These are phyloP conservation scores for Jamesozyma jinghongensis DNA, from an alignment of 805 yeast genomes.

Conservation along the genomic window DNA sequence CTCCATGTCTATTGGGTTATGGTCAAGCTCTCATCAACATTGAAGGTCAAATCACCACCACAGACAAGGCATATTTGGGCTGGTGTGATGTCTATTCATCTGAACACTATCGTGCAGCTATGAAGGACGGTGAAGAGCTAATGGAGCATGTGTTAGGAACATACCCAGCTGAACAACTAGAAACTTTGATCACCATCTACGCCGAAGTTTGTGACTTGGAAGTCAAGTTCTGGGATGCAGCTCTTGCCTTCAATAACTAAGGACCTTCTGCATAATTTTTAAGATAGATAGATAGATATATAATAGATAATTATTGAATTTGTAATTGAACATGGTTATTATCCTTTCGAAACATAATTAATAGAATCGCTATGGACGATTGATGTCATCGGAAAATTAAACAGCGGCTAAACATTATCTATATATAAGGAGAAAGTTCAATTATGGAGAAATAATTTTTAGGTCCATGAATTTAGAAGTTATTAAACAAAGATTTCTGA, in stretches of 20 bases:
- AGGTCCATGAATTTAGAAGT: too few species aligned
- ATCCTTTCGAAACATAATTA: too few species aligned
- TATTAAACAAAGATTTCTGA: too few species aligned
- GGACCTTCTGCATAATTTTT: too few species aligned
- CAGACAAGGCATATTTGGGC: slow-evolving; percentile 24
- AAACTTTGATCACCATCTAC: slow-evolving; percentile 48
- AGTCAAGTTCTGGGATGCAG: slow-evolving; percentile 59
- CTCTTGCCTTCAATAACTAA: slow-evolving; percentile 23
- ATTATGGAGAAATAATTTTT: too few species aligned
- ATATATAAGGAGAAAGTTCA: too few species aligned
- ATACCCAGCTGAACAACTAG: slow-evolving; percentile 37
- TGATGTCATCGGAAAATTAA: too few species aligned
- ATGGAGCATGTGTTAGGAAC: slow-evolving; percentile 38
- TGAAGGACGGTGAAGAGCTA: slow-evolving; percentile 39
- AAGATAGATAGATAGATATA: too few species aligned
- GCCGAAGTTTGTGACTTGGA: slow-evolving; percentile 53
- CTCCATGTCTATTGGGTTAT: slow-evolving; percentile 73
- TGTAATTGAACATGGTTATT: too few species aligned
- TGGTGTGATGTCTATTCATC: slow-evolving; percentile 61
- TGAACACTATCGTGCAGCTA: slow-evolving; percentile 48
- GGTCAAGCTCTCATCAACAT: slow-evolving; percentile 41
- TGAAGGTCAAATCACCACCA: slow-evolving; percentile 26
- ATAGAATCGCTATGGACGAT: too few species aligned
- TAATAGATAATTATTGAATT: neutral
- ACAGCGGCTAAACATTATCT: too few species aligned